Conservation (phyloP, 495 filamentous ascomycete genomes). For the Echria macrotheca region DNA sequence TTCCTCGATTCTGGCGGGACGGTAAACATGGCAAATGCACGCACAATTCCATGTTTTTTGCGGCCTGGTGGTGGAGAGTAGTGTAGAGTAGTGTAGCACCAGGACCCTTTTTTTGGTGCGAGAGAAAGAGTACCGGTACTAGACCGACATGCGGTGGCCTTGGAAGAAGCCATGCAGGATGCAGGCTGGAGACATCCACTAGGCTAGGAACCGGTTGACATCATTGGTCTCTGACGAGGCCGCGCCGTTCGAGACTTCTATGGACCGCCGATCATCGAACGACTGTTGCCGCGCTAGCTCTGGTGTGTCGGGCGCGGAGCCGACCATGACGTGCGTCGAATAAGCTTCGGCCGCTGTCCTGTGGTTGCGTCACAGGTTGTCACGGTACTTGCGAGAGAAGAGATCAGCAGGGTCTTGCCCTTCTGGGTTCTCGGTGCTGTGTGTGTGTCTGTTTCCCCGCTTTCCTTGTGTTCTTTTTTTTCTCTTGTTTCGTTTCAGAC, state of each 20-base stretch:
- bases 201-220: too few relatives aligned
- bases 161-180: too few relatives aligned
- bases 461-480: background rate
- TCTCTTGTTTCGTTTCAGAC: background rate
- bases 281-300: too few relatives aligned
- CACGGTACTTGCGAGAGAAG: background rate
- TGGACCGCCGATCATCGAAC: constrained; percentile 9
- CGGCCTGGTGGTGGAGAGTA: too few relatives aligned
- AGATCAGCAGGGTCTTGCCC: constrained; percentile 30
- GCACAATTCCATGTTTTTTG: too few relatives aligned
- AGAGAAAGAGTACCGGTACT: too few relatives aligned
- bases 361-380: background rate
- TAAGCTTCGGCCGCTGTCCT: background rate
- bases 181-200: too few relatives aligned
- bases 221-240: constrained; percentile 18
- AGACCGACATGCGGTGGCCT: too few relatives aligned
- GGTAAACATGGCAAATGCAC: too few relatives aligned
- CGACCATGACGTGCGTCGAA: constrained; percentile 13
- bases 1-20: too few relatives aligned
- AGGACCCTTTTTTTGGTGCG: too few relatives aligned
- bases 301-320: background rate
- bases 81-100: too few relatives aligned
- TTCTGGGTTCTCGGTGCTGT: constrained; percentile 1
- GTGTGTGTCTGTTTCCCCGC: background rate
- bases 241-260: constrained; percentile 5